phyloP scores from a whole-genome alignment of 805 yeast species.

The Ogataea glucozyma region DNA sequence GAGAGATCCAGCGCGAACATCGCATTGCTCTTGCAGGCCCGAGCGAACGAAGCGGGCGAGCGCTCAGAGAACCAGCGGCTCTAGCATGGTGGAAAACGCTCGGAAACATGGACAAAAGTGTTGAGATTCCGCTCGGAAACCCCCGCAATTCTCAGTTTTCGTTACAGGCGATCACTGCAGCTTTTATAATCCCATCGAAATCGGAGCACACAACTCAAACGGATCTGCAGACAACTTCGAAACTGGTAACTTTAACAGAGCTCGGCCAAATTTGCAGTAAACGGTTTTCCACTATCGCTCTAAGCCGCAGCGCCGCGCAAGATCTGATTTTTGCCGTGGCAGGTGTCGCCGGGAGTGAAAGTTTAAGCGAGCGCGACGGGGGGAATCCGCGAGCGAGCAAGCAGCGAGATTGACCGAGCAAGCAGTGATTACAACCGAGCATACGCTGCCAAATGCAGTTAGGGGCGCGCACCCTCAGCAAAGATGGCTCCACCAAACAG shows the following conservation, averaged over 20 bases:
- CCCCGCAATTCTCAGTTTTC: too few relatives aligned
- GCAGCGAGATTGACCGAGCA: background rate
- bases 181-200: too few relatives aligned
- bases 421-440: background rate
- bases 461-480: too few relatives aligned
- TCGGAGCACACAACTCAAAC: too few relatives aligned
- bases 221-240: too few relatives aligned
- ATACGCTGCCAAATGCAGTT: background rate
- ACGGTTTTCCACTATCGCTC: background rate
- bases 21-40: too few relatives aligned
- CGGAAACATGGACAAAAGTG: background rate
- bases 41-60: too few relatives aligned
- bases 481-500: too few relatives aligned
- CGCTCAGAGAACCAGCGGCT: background rate
- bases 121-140: too few relatives aligned
- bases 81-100: background rate
- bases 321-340: background rate
- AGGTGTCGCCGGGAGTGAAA: background rate
- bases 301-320: conserved; percentile 4
- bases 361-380: conserved; percentile 2
- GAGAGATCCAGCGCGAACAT: too few relatives aligned
- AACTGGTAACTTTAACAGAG: conserved; percentile 7
- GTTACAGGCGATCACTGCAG: too few relatives aligned
- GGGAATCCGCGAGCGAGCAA: background rate
- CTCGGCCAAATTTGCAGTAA: background rate